Percentiles rank a stretch among this genome's conserved stretches.
Conservation (phyloP, 768 basidiomycete species). For the Tricholoma flavovirens region DNA sequence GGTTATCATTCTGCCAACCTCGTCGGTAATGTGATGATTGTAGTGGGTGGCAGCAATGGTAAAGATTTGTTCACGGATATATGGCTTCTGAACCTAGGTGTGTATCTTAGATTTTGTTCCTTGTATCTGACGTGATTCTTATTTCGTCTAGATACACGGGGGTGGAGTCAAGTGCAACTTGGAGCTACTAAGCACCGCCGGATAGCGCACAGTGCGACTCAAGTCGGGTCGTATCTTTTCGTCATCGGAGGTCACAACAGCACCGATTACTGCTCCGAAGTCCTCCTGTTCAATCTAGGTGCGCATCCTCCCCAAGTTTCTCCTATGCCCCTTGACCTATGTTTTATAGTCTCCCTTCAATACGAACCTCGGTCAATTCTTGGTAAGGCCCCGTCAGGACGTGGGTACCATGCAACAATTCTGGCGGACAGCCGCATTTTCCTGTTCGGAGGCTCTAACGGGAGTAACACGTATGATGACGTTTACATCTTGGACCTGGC, state of each 20-base stretch:
- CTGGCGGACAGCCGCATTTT: constrained; percentile 82
- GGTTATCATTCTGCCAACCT: constrained; percentile 93
- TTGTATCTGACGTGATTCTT: not conserved
- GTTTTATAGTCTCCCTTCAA: constrained; percentile 63
- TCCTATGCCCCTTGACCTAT: not conserved
- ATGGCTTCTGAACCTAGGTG: constrained; percentile 83
- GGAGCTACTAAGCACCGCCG: constrained; percentile 44
- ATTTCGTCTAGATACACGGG: constrained; percentile 31
- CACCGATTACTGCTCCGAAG: constrained; percentile 61
- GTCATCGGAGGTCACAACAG: constrained; percentile 88
- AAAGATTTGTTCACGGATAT: constrained; percentile 84
- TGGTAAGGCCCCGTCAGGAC: constrained; percentile 63
- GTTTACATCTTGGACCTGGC: constrained; percentile 82
- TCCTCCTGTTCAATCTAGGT: constrained; percentile 88
- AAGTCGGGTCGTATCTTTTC: constrained; percentile 90
- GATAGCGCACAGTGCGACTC: constrained; percentile 81
- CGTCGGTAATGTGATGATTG: constrained; percentile 77
- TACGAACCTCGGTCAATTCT: constrained; percentile 70
- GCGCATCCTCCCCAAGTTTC: constrained; percentile 7
- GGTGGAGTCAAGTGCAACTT: constrained; percentile 42
- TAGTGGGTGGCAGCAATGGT: constrained; percentile 90
- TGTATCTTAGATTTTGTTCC: constrained; percentile 17
- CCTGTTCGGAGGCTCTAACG: constrained; percentile 86
- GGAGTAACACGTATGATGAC: constrained; percentile 78
- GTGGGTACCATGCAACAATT: constrained; percentile 83